Percentiles rank a stretch among this genome's conserved stretches.
These are phyloP conservation scores for Calonectria ilicicola DNA, from an alignment of 2,329 filamentous ascomycete species.

Conservation along the genomic window DNA sequence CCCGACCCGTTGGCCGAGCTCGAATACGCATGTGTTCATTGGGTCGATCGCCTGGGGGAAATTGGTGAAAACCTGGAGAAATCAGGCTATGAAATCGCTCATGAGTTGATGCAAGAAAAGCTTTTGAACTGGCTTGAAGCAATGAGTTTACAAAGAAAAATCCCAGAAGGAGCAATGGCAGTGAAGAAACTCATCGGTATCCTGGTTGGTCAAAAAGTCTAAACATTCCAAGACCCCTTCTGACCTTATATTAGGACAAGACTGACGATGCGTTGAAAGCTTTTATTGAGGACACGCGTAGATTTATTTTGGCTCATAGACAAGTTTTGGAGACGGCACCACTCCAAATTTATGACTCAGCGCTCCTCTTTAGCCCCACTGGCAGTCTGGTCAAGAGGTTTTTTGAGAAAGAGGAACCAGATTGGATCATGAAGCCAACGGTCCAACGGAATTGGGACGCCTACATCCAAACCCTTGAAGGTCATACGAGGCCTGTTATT, in stretches of 20 bases:
- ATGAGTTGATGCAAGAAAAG: not conserved
- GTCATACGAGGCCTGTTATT: too few relatives aligned
- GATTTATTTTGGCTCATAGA: too few relatives aligned
- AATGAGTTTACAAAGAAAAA: not conserved
- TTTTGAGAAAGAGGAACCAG: too few relatives aligned
- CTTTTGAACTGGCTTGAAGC: slow-evolving; percentile 57
- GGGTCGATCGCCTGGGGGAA: slow-evolving; percentile 30
- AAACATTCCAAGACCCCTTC: not conserved
- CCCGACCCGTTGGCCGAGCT: slow-evolving; percentile 27
- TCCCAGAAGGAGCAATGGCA: not conserved
- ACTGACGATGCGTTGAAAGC: not conserved
- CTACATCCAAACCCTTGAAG: too few relatives aligned
- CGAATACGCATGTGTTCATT: slow-evolving; percentile 35
- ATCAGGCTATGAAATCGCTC: not conserved
- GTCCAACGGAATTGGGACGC: too few relatives aligned
- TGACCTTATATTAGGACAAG: not conserved
- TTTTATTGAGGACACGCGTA: too few relatives aligned
- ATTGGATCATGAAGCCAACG: too few relatives aligned
- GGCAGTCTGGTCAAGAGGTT: too few relatives aligned
- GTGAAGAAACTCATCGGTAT: not conserved
- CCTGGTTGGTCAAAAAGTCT: not conserved
- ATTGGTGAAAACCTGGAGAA: not conserved
- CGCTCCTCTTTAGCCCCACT: too few relatives aligned
- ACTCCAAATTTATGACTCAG: too few relatives aligned
- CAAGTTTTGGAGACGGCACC: too few relatives aligned